Evolutionary conservation across 2,329 filamentous ascomycete genomes (phyloP), one percentile per base, ranked within the genome.

Genomic region (Penicillium sp.): DNA sequence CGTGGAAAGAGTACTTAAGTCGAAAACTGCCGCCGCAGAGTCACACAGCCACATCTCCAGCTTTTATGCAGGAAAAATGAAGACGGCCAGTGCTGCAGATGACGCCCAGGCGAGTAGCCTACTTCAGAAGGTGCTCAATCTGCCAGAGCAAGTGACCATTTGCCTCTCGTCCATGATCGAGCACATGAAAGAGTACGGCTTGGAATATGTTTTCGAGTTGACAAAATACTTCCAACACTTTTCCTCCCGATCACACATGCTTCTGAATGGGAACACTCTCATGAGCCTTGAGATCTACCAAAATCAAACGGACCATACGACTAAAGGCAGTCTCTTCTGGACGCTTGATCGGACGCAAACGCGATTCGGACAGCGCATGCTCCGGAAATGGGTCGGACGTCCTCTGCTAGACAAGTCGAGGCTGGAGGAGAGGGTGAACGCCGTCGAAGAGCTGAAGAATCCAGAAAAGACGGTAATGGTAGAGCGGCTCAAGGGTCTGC

Each of bases 161-260:
- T 98, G 93, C 68, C 77, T 98, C 13, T 96, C 93, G 3, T 86
- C 90, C 10, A 96, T 98, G 90, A 97, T 98, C 60, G 87, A 80
- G 1, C 90, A 98, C 63, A 75, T 98, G 60, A 84, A 82, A 17
- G 90, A 95, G 57, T 98, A 96, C 65, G 89, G 89, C 0, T 76
- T 98, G 19, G 86, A 97, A 67, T 89, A 97, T 72, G 88, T 98
- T 45, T 95, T 98, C 60, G 86, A 95, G 62, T 73, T 98, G 38
- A 97, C 93, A 2, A 95, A 95, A 61, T 95, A 97, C 71, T 98
- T 98, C 63, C 85, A 95, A 59, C 88, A 89, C 2, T 98, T 98
- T 70, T 95, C 87, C 59, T 88, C 90, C 7, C 78, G 90, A 32
- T 90, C 91, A 13, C 90, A 97, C 64, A 97, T 98, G 93, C 76